A percentile compares a stretch with the other conserved stretches of the same genome.
Conservation (phyloP, 352 stramenopile genomes). For the Pythium aphanidermatum region DNA sequence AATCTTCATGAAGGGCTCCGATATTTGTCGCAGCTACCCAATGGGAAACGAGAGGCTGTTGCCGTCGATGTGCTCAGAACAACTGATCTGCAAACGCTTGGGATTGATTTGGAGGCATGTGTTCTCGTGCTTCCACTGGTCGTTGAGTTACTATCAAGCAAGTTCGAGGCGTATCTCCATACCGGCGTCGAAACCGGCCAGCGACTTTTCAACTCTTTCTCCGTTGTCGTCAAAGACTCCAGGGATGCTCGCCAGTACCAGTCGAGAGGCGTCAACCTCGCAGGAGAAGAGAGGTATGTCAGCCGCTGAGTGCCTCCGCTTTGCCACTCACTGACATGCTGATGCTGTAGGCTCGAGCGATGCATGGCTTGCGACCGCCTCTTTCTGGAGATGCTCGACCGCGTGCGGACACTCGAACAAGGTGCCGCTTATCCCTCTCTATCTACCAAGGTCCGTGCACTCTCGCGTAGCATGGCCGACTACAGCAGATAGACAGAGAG, state of each 20-base stretch:
- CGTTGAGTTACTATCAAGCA: slow-evolving; percentile 54
- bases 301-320: not conserved
- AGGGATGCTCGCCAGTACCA: slow-evolving; percentile 41
- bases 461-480: slow-evolving; percentile 34
- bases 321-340: slow-evolving; percentile 2
- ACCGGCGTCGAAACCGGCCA: slow-evolving; percentile 52
- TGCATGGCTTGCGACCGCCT: slow-evolving; percentile 55
- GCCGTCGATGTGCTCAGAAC: slow-evolving; percentile 63
- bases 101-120: slow-evolving; percentile 68
- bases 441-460: slow-evolving; percentile 36
- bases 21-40: slow-evolving; percentile 55
- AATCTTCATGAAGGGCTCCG: slow-evolving; percentile 62
- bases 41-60: slow-evolving; percentile 63
- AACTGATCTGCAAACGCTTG: slow-evolving; percentile 54
- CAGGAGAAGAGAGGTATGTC: slow-evolving; percentile 60
- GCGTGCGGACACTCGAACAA: slow-evolving; percentile 30
- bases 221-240: slow-evolving; percentile 60
- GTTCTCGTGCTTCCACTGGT: slow-evolving; percentile 72
- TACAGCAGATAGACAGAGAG: slow-evolving; percentile 24
- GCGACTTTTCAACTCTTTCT: slow-evolving; percentile 70
- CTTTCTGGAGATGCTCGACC: slow-evolving; percentile 63
- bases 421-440: slow-evolving; percentile 28
- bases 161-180: slow-evolving; percentile 65
- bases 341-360: slow-evolving; percentile 30
- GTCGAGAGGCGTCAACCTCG: slow-evolving; percentile 58